Evolutionary conservation across 2,329 filamentous ascomycete genomes (phyloP), one percentile per base, ranked within the genome.

Genomic region (Rhinocladiella similis): DNA sequence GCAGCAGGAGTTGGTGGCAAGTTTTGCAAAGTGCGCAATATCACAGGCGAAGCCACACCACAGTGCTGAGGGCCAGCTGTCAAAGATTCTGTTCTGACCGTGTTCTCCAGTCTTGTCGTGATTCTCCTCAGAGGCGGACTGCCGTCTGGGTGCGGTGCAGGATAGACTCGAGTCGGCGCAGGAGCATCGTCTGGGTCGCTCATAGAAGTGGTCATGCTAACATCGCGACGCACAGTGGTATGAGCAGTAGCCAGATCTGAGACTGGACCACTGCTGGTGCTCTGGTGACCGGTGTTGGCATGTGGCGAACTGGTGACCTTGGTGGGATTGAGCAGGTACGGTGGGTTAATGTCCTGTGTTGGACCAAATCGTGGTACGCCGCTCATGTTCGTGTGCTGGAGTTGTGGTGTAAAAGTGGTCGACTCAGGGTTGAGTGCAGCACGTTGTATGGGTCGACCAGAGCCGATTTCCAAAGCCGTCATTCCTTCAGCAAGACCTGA

Each of bases 281-380:
- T 47, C 13, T 56, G 53, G 29, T 49, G 54, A 45, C 36, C 47
- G 3, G 55, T 56, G 52, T 39, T 58, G 52, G 53, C 50, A 25
- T 52, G 52, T 42, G 54, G 48, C 14, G 38, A 12, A 41, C 38
- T 16, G n/a, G 10, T 41, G 18, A 16, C 38, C 16, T 19, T 5
- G 14, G 38, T 41, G 14, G 38, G 38, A 18, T 19, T 41, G 18
- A 41, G 38, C 38, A 19, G 2, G n/a, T 41, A 19, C 6, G 38
- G 18, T 41, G 55, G 42, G 43, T 43, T 58, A 18, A 58, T 53
- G 45, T 27, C 42, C 42, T 46, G 36, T 13, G 22, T 13, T 4
- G 22, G 36, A 18, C 22, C 22, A 22, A 46, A 27, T 41, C 38
- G 38, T 5, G 14, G 38, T 16, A 19, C 10, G 38, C 14, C 38